Percentiles rank a stretch among this genome's conserved stretches.
Evolutionary conservation across 2,329 filamentous ascomycete species (phyloP).

Genomic region (Xylaria sp.): DNA sequence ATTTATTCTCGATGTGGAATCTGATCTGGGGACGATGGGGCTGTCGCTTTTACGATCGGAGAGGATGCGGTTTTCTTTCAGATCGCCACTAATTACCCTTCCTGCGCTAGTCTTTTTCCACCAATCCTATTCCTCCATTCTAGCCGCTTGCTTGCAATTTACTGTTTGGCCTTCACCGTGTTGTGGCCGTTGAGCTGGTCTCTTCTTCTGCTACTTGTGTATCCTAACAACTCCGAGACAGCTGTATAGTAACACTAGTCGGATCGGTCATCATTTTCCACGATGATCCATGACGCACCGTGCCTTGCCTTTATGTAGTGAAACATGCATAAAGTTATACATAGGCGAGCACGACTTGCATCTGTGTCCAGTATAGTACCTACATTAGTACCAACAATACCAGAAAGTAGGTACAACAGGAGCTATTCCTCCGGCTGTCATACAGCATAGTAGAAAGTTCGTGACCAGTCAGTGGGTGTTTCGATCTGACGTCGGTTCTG

Average conservation of each 20-base stretch:
- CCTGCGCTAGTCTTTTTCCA: slow-evolving; percentile 12
- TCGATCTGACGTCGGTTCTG: slow-evolving; percentile 9
- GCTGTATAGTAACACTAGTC: background rate
- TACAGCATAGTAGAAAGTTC: slow-evolving; percentile 1
- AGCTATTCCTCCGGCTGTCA: slow-evolving; percentile 2
- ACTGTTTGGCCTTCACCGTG: background rate
- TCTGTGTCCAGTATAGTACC: background rate
- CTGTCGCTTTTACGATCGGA: slow-evolving; percentile 25
- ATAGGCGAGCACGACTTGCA: background rate
- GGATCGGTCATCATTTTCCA: background rate
- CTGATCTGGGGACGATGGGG: slow-evolving; percentile 20
- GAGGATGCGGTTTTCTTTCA: slow-evolving; percentile 14
- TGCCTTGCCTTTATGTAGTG: background rate
- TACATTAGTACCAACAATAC: background rate
- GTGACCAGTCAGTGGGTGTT: background rate
- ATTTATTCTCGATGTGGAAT: slow-evolving; percentile 22
- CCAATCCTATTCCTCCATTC: slow-evolving; percentile 2
- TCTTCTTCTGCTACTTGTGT: background rate
- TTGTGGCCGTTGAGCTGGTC: background rate
- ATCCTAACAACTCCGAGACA: background rate
- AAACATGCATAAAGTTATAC: slow-evolving; percentile 7
- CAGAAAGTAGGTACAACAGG: background rate
- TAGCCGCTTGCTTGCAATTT: background rate
- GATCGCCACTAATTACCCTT: slow-evolving; percentile 26
- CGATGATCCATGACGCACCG: background rate